Evolutionary conservation across 257 asterid genomes (phyloP).

Genomic region (Apocynum venetum): DNA sequence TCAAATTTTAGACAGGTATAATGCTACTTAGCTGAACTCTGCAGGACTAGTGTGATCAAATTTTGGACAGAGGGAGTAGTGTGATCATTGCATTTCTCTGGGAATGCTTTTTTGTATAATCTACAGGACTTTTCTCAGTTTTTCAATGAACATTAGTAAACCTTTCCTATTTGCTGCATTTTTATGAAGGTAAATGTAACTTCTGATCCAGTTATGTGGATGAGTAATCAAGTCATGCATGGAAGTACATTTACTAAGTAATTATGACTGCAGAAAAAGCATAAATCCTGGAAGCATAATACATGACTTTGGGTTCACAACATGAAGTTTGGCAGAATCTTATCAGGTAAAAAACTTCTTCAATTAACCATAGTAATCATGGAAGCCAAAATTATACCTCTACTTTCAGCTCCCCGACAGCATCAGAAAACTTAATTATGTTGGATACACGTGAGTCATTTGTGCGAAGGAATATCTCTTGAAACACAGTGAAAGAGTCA

Average conservation of each 20-base stretch:
- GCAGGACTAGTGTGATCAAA: too few relatives aligned
- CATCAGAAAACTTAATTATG: constrained; percentile 71
- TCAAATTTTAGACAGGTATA: too few relatives aligned
- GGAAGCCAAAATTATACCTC: constrained; percentile 48
- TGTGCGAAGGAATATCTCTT: constrained; percentile 75
- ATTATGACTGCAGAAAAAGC: background rate
- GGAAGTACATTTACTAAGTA: background rate
- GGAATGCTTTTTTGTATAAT: background rate
- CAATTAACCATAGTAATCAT: background rate
- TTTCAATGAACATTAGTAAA: background rate
- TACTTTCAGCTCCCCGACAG: constrained; percentile 79
- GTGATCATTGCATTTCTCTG: background rate
- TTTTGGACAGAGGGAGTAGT: background rate
- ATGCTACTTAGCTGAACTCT: background rate
- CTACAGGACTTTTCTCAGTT: background rate
- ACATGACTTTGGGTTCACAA: background rate
- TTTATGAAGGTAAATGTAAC: background rate
- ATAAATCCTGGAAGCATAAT: background rate
- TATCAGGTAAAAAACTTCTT: background rate
- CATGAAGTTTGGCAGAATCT: background rate
- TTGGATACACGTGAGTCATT: constrained; percentile 86
- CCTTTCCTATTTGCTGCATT: background rate
- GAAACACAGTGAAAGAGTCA: constrained; percentile 80
- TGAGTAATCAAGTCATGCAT: background rate
- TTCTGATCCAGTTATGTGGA: background rate